phyloP scores from a whole-genome alignment of 73 alveolate genomes.

The Tetrahymena malaccensis region DNA sequence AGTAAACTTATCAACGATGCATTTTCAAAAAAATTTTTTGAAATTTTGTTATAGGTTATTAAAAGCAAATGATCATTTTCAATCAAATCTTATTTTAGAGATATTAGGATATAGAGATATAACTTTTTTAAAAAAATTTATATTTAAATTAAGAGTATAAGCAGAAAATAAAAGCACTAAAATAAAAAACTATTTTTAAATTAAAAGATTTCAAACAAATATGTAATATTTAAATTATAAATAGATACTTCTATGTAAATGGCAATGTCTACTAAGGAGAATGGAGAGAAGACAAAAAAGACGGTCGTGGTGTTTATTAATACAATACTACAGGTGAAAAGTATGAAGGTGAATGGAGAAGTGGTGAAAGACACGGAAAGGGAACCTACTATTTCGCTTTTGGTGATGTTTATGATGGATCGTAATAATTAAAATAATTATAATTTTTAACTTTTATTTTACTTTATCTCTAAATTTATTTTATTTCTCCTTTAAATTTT shows the following conservation, averaged over 20 bases:
- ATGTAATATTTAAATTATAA: not conserved
- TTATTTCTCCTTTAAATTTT: no score
- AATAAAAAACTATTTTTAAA: not conserved
- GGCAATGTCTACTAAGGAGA: conserved; percentile 91
- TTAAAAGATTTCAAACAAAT: not conserved
- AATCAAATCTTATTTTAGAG: not conserved
- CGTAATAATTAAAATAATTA: not conserved
- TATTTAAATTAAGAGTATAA: not conserved
- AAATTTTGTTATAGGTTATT: no score
- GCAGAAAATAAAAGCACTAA: no score
- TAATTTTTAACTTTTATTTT: not conserved
- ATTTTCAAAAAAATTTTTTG: no score
- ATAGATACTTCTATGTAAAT: conserved; percentile 47
- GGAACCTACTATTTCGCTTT: conserved; percentile 24
- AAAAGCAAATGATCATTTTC: not conserved
- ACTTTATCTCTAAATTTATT: not conserved
- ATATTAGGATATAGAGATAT: not conserved
- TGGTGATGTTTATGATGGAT: conserved; percentile 39
- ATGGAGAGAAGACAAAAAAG: conserved; percentile 76
- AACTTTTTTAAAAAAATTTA: no score
- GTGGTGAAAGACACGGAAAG: conserved; percentile 48
- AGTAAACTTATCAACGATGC: no score
- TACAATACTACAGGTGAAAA: conserved; percentile 68
- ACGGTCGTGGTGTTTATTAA: conserved; percentile 81
- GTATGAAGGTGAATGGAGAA: conserved; percentile 81